phyloP scores from a whole-genome alignment of 352 stramenopile species.

The Phytopythium ostracodes region DNA sequence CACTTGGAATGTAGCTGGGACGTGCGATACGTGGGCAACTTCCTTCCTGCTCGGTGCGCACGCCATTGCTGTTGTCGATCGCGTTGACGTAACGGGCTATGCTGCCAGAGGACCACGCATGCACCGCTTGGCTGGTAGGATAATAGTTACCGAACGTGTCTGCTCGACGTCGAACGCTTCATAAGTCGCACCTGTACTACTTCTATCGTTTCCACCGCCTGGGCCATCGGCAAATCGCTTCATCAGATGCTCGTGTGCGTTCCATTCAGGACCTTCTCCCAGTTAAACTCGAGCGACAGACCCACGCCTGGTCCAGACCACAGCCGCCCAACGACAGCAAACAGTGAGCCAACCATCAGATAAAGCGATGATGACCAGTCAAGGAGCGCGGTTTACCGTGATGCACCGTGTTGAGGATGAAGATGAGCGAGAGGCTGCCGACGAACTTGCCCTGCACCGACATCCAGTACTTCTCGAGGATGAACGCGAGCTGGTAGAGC shows the following conservation, averaged over 20 bases:
- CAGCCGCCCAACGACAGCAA: too few relatives aligned
- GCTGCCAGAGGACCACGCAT: too few relatives aligned
- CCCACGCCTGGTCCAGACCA: slow-evolving; percentile 9
- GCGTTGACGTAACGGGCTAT: too few relatives aligned
- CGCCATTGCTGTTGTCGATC: too few relatives aligned
- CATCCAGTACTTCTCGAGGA: slow-evolving; percentile 31
- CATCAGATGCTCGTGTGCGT: neutral
- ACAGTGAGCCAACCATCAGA: neutral
- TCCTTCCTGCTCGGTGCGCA: too few relatives aligned
- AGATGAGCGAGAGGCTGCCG: slow-evolving; percentile 21
- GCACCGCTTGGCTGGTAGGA: too few relatives aligned
- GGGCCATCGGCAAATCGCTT: neutral
- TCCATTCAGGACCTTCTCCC: slow-evolving; percentile 13
- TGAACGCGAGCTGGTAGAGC: slow-evolving; percentile 25
- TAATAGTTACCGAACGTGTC: too few relatives aligned
- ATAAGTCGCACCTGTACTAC: too few relatives aligned
- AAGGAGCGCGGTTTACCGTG: neutral
- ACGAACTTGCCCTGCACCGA: slow-evolving; percentile 20
- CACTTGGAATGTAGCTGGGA: neutral
- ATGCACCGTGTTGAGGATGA: slow-evolving; percentile 18
- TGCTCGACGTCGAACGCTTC: too few relatives aligned
- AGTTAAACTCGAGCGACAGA: slow-evolving; percentile 17
- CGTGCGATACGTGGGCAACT: too few relatives aligned
- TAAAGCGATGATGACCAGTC: too few relatives aligned
- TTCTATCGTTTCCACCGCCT: too few relatives aligned